Evolutionary conservation across 2,329 filamentous ascomycete genomes (phyloP), one percentile per base, ranked within the genome.

Genomic region (Colletotrichum lini): DNA sequence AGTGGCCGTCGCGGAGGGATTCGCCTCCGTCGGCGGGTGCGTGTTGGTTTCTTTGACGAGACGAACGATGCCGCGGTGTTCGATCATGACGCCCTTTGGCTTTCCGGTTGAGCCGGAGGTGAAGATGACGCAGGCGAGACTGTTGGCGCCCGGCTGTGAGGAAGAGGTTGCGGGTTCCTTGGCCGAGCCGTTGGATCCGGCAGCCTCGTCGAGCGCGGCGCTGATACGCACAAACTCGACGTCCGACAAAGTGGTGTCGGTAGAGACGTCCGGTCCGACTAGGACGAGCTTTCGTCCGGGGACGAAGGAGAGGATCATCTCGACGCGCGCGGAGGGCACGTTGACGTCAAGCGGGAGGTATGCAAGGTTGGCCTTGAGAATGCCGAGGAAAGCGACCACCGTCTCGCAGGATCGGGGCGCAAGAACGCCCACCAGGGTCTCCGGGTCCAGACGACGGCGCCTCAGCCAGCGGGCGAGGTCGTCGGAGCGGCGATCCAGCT

Each of bases 31-130:
- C 7, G 45, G 10, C 12, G 53, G n/a, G 8, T 21, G 10, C 8
- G 47, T 4, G 45, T 44, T 49, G 15, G 12, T 60, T 4, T 30
- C n/a, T 42, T 30, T 9, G 13, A 70, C 67, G 4, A 73, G 56
- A 4, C 74, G 47, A 9, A 74, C 47, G n/a, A 76, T 64, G n/a
- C 60, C 64, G 2, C 68, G 63, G 38, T 75, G 73, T 13, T 75
- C 70, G 42, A 76, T 61, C 70, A 86, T 81, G 38, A 87, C 84
- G 38, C 85, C 85, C 77, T 87, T 87, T 9, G 85, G 85, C 38
- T 79, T 79, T 8, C 85, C 85, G 1, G 85, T 87, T 6, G 84
- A 87, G 18, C 85, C 85, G 15, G 85, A 87, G 21, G 85, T 87
- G 73, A 86, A 87, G 76, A 87, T 85, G 73, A 86, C 84, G 40